Percentiles rank a stretch among this genome's conserved stretches.
phyloP scores from a whole-genome alignment of 2,329 filamentous ascomycete species.

The Graphium sp. region DNA sequence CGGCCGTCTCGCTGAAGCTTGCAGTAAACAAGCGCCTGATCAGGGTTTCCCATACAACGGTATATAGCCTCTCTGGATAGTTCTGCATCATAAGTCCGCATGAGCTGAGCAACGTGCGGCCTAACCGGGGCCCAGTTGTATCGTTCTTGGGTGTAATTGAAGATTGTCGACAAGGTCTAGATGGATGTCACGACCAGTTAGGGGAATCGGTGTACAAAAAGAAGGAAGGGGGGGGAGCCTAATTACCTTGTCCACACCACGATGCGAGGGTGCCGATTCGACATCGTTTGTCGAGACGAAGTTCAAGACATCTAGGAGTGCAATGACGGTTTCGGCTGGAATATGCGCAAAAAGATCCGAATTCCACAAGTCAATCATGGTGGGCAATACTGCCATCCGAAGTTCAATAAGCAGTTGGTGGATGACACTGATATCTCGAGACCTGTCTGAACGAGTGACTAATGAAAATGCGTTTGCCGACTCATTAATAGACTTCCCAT shows the following conservation, averaged over 20 bases:
- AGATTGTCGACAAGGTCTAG: slow-evolving; percentile 9
- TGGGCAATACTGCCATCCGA: slow-evolving; percentile 61
- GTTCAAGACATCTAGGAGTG: slow-evolving; percentile 69
- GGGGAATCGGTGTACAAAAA: slow-evolving; percentile 1
- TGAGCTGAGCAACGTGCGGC: slow-evolving; percentile 14
- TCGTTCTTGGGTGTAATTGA: slow-evolving; percentile 22
- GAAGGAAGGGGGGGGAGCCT: slow-evolving; percentile 17
- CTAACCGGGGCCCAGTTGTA: slow-evolving; percentile 27
- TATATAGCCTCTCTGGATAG: slow-evolving; percentile 68
- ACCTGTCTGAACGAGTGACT: slow-evolving; percentile 21
- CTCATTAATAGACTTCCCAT: slow-evolving; percentile 66
- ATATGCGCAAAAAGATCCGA: slow-evolving; percentile 71
- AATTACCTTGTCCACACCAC: slow-evolving; percentile 38
- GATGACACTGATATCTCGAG: slow-evolving; percentile 23
- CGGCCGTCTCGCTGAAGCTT: slow-evolving; percentile 39
- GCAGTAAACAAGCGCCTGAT: slow-evolving; percentile 58
- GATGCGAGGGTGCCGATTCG: slow-evolving; percentile 44
- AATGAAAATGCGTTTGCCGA: slow-evolving; percentile 41
- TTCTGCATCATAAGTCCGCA: slow-evolving; percentile 26
- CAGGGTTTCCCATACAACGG: slow-evolving; percentile 52
- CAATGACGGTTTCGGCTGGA: slow-evolving; percentile 58
- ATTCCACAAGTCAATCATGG: slow-evolving; percentile 67
- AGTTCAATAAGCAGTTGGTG: slow-evolving; percentile 77
- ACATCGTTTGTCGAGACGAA: slow-evolving; percentile 61
- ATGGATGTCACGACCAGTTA: slow-evolving; percentile 5